These are phyloP conservation scores for Leptoxyphium fumago DNA, from an alignment of 2,329 filamentous ascomycete species.

Conservation along the genomic window DNA sequence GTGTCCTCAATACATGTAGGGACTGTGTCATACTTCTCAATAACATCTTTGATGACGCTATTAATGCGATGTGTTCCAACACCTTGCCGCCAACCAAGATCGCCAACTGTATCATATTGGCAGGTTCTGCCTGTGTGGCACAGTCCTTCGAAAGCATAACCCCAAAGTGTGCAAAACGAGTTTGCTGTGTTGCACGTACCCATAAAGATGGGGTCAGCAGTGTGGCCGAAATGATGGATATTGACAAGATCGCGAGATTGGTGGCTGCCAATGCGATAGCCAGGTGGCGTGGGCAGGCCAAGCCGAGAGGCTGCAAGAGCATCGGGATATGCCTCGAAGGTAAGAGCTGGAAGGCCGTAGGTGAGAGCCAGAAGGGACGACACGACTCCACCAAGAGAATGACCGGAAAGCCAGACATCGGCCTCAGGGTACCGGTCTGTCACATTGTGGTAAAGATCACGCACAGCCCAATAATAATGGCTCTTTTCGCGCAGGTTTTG, in stretches of 20 bases:
- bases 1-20: constrained; percentile 61
- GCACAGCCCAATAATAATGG: constrained; percentile 77
- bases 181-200: constrained; percentile 84
- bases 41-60: constrained; percentile 73
- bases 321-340: constrained; percentile 86
- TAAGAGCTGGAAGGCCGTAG: constrained; percentile 79
- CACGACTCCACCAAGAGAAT: constrained; percentile 83
- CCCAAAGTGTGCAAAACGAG: constrained; percentile 76
- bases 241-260: constrained; percentile 62
- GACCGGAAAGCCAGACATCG: constrained; percentile 78
- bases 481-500: constrained; percentile 66
- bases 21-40: constrained; percentile 68
- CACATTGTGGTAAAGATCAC: constrained; percentile 84
- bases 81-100: constrained; percentile 83
- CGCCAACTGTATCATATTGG: constrained; percentile 79
- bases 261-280: constrained; percentile 53
- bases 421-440: constrained; percentile 74
- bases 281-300: constrained; percentile 73
- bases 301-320: constrained; percentile 73
- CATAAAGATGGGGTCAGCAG: constrained; percentile 87
- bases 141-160: constrained; percentile 85
- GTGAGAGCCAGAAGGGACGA: constrained; percentile 80
- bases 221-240: constrained; percentile 84
- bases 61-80: constrained; percentile 85
- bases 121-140: constrained; percentile 85